phyloP scores from a whole-genome alignment of 345 rosid species.

The Cardamine resedifolia region DNA sequence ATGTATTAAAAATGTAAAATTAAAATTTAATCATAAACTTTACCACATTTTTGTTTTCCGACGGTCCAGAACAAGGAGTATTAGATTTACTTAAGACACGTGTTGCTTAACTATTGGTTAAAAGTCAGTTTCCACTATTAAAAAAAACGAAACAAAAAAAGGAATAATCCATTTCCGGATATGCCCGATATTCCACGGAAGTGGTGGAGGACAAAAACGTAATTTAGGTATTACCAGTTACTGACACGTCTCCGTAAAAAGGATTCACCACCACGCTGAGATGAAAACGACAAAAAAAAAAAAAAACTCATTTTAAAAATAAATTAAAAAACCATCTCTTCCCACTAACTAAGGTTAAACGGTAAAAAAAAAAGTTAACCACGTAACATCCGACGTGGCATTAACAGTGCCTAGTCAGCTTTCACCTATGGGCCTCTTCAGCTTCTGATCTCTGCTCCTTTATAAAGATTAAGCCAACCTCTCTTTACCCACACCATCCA shows the following conservation, averaged over 20 bases:
- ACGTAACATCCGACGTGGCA: constrained; percentile 31
- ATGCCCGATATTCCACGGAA: constrained; percentile 32
- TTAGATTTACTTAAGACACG: constrained; percentile 10
- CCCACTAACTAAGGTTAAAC: constrained; percentile 22
- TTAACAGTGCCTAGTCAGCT: constrained; percentile 43
- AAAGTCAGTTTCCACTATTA: constrained; percentile 5
- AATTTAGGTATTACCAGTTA: constrained; percentile 2
- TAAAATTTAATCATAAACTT: not conserved
- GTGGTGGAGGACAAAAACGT: constrained; percentile 34
- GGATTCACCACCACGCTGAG: constrained; percentile 31
- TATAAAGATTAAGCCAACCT: constrained; percentile 40
- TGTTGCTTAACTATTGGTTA: not conserved
- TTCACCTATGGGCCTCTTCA: constrained; percentile 9
- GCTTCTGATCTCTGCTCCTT: constrained; percentile 37
- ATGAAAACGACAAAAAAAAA: constrained; percentile 30
- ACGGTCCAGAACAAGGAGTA: constrained; percentile 4
- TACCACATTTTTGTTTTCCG: not conserved
- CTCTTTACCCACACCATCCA: constrained; percentile 33
- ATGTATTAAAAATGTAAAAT: not conserved
- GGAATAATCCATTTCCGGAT: constrained; percentile 25
- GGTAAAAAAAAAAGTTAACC: not conserved
- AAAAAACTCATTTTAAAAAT: not conserved
- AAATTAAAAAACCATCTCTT: not conserved
- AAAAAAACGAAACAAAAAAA: not conserved
- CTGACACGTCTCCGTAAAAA: constrained; percentile 41